Evolutionary conservation across 2,329 filamentous ascomycete genomes (phyloP).

Genomic region (Talaromyces pinophilus): DNA sequence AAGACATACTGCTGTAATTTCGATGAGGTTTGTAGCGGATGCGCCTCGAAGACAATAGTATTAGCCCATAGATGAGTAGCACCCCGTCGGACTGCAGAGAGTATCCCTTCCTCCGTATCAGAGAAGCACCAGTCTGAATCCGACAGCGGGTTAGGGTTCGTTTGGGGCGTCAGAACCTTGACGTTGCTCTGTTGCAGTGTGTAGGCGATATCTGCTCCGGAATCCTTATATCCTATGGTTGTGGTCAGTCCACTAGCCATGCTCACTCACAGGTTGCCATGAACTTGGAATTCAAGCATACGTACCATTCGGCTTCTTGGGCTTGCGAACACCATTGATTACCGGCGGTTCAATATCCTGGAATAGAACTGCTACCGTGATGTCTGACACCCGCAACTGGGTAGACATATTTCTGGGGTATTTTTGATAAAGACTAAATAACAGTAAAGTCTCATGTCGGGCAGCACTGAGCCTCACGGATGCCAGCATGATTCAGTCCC

Average conservation of each 20-base stretch:
- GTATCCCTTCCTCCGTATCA: constrained; percentile 48
- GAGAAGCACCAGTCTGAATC: constrained; percentile 47
- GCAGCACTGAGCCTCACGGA: background rate
- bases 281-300: background rate
- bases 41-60: constrained; percentile 52
- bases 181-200: background rate
- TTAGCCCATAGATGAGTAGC: constrained; percentile 55
- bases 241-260: background rate
- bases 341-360: background rate
- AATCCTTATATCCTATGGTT: background rate
- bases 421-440: background rate
- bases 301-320: background rate
- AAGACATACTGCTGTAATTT: constrained; percentile 31
- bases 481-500: background rate
- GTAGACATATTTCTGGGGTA: background rate
- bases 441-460: background rate
- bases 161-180: constrained; percentile 30
- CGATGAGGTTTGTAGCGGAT: constrained; percentile 50
- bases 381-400: background rate
- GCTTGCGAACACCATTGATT: background rate
- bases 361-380: background rate
- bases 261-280: background rate
- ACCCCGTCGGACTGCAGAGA: constrained; percentile 42
- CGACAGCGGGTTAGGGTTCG: constrained; percentile 32
- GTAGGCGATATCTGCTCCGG: background rate